Evolutionary conservation across 805 yeast species (phyloP).

Genomic region (Lachancea dasiensis): DNA sequence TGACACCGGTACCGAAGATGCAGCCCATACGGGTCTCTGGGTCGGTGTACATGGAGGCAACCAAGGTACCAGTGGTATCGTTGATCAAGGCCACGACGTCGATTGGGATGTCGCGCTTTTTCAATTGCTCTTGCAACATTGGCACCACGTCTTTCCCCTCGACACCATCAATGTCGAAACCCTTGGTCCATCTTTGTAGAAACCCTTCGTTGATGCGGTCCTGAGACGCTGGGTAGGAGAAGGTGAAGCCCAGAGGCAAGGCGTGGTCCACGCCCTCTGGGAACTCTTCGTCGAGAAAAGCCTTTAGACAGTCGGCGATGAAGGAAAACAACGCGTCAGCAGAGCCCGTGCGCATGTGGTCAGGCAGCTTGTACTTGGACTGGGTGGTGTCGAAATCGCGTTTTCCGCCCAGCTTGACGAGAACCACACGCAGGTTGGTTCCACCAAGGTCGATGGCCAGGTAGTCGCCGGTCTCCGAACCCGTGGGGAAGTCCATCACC

Average conservation of each 20-base stretch:
- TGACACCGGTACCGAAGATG: slow-evolving; percentile 96
- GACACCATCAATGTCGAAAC: slow-evolving; percentile 87
- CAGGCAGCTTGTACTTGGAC: slow-evolving; percentile 79
- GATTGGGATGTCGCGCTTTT: slow-evolving; percentile 62
- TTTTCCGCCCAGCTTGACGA: slow-evolving; percentile 77
- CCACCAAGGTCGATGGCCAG: slow-evolving; percentile 97
- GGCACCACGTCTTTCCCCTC: slow-evolving; percentile 95
- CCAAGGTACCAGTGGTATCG: slow-evolving; percentile 95
- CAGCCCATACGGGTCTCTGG: slow-evolving; percentile 87
- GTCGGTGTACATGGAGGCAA: slow-evolving; percentile 91
- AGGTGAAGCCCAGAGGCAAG: slow-evolving; percentile 88
- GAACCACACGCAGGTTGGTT: slow-evolving; percentile 89
- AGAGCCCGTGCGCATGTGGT: slow-evolving; percentile 67
- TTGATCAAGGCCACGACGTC: slow-evolving; percentile 87
- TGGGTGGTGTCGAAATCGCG: slow-evolving; percentile 81
- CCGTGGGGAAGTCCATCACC: slow-evolving; percentile 93
- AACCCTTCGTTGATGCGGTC: slow-evolving; percentile 76
- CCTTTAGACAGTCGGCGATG: slow-evolving; percentile 73
- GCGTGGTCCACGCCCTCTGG: slow-evolving; percentile 60
- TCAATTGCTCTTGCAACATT: slow-evolving; percentile 73
- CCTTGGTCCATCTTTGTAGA: slow-evolving; percentile 96
- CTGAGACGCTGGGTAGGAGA: slow-evolving; percentile 87
- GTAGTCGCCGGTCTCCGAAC: slow-evolving; percentile 82
- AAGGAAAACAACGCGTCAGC: slow-evolving; percentile 77
- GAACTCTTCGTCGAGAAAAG: slow-evolving; percentile 59